Evolutionary conservation across 208 protist genomes (phyloP), one percentile per base, ranked within the genome.

Genomic region (Acanthamoeba quina): DNA sequence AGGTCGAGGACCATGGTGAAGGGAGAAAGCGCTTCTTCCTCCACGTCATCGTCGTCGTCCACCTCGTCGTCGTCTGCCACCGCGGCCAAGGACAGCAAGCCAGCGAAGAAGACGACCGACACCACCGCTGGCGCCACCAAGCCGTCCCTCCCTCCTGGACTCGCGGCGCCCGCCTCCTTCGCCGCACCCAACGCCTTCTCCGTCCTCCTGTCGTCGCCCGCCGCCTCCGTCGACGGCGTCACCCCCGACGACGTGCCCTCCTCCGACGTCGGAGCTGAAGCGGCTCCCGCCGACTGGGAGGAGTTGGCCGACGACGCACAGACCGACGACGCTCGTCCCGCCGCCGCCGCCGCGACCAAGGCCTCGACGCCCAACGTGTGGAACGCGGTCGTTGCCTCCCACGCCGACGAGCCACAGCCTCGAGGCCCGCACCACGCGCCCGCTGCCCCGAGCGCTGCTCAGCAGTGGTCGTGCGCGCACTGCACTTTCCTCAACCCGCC

Each of bases 1-100:
- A 24, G 62, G 31, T 56, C 29, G 41, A 34, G 85, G 85, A 47
- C 29, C 17, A 11, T 29, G 58, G 17, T 91, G 5, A 66, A 91
- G 78, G 78, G 78, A 86, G 78, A 86, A 86, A 86, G 78, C 78
- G 78, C 78, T 91, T 91, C 85, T 66, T 74, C 85, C 60, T 91
- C 60, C 47, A n/a, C n/a, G n/a, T 89, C 85, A n/a, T 13, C 85
- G n/a, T 54, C 60, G 31, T 21, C 47, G 21, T 15, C 31, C 17
- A 26, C 58, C 54, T 44, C 41, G 41, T 34, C 83, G 31, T 52
- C 56, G n/a, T 13, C n/a, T 6, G 29, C 44, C 34, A 21, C 29
- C 10, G 37, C 56, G 17, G 49, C 5, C 54, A 91, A 44, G 62
- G 47, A 66, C 37, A 41, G 7, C 29, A 91, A 91, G 41, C 41